phyloP scores from a whole-genome alignment of 805 yeast species.

The Ogataea parapolymorpha region DNA sequence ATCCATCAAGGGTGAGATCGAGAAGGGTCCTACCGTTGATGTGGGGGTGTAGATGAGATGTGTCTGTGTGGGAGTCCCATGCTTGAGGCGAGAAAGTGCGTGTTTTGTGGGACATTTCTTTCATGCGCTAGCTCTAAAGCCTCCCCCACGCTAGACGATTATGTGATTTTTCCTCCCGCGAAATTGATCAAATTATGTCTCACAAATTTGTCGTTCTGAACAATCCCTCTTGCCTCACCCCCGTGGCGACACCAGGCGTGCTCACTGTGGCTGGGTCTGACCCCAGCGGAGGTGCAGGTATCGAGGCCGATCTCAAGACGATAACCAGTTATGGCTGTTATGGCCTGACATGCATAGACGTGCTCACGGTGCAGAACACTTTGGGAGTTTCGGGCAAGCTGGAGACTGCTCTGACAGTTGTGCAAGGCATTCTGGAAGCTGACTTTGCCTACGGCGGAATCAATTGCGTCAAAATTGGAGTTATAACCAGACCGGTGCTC shows the following conservation, averaged over 20 bases:
- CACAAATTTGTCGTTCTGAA: background rate
- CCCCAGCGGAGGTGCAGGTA: conserved; percentile 88
- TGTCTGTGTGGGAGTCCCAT: too few relatives aligned
- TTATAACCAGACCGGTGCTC: conserved; percentile 59
- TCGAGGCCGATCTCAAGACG: conserved; percentile 85
- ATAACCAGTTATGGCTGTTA: conserved; percentile 71
- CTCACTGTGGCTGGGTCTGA: conserved; percentile 71
- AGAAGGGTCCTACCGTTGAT: too few relatives aligned
- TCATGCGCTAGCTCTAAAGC: too few relatives aligned
- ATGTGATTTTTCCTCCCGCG: too few relatives aligned
- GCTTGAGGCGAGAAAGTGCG: too few relatives aligned
- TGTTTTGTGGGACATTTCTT: too few relatives aligned
- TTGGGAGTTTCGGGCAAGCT: conserved; percentile 39
- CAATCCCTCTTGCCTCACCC: background rate
- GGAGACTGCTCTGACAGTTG: conserved; percentile 40
- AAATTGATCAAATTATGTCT: too few relatives aligned
- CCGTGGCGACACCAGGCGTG: conserved; percentile 32
- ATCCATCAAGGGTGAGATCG: too few relatives aligned
- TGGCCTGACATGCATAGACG: conserved; percentile 74
- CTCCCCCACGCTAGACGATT: too few relatives aligned
- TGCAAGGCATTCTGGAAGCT: conserved; percentile 48
- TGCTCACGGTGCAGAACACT: conserved; percentile 79
- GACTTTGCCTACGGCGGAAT: conserved; percentile 31
- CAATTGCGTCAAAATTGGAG: conserved; percentile 75
- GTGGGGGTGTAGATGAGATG: too few relatives aligned